phyloP scores from a whole-genome alignment of 2,329 filamentous ascomycete species.

The Tolypocladium amazonense region DNA sequence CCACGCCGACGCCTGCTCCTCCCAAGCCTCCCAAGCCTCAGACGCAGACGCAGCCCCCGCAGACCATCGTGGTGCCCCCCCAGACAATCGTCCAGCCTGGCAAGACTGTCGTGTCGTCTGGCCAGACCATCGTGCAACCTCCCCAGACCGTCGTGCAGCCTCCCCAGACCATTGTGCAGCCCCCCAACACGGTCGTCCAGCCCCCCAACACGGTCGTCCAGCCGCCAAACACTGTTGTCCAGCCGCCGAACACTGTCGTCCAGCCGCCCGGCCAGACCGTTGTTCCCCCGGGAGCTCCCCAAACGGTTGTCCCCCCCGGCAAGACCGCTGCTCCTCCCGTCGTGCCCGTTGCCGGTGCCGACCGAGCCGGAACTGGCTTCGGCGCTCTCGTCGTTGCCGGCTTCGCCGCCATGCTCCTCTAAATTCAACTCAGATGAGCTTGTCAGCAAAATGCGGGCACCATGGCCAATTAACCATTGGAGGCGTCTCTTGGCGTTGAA shows the following conservation, averaged over 20 bases:
- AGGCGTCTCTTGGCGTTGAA: not conserved
- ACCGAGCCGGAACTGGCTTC: constrained; percentile 21
- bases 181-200: not conserved
- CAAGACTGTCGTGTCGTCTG: too few species aligned
- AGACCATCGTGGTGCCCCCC: not conserved
- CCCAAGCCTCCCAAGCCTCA: too few species aligned
- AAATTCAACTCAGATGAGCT: constrained; percentile 3
- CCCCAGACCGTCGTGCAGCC: too few species aligned
- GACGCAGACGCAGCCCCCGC: constrained; percentile 10
- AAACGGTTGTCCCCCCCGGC: constrained; percentile 3
- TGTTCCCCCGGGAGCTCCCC: too few species aligned
- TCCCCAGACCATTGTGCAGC: too few species aligned
- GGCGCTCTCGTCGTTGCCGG: constrained; percentile 28
- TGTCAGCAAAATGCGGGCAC: not conserved
- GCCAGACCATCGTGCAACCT: too few species aligned
- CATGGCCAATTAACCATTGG: not conserved
- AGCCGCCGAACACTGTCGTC: too few species aligned
- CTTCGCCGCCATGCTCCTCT: constrained; percentile 26
- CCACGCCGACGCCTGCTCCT: not conserved
- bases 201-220: not conserved
- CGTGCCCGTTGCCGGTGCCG: constrained; percentile 26
- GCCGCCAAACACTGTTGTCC: too few species aligned
- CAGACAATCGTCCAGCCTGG: not conserved
- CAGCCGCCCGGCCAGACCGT: constrained; percentile 10
- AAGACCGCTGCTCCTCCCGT: constrained; percentile 7